Conservation (phyloP, 2,329 filamentous ascomycete species). For the Clarireedia monteithiana region DNA sequence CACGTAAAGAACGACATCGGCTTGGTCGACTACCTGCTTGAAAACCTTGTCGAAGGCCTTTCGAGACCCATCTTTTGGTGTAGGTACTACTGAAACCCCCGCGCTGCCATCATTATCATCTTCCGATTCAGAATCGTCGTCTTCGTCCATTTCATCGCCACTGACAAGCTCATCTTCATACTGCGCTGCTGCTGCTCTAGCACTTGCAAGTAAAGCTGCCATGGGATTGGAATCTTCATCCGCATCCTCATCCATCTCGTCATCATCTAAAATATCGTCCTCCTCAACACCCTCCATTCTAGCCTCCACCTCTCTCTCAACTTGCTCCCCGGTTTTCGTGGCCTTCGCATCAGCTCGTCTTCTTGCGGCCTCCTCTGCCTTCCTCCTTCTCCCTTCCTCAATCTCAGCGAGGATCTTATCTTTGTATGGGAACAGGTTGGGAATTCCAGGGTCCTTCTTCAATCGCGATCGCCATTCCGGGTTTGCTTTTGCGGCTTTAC, state of each 20-base stretch:
- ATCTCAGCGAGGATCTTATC: conserved; percentile 91
- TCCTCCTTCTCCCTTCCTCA: conserved; percentile 75
- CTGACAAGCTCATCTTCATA: conserved; percentile 49
- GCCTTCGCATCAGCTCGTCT: conserved; percentile 66
- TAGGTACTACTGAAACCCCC: conserved; percentile 44
- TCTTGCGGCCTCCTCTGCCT: conserved; percentile 69
- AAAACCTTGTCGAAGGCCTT: conserved; percentile 93
- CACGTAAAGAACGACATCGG: conserved; percentile 88
- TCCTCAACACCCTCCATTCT: conserved; percentile 37
- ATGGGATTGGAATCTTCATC: conserved; percentile 73
- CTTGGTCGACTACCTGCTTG: conserved; percentile 82
- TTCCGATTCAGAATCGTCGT: conserved; percentile 40
- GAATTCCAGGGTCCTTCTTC: conserved; percentile 97
- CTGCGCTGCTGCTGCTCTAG: conserved; percentile 66
- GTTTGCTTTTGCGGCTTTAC: conserved; percentile 90
- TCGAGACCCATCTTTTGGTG: conserved; percentile 57
- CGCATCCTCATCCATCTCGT: conserved; percentile 48
- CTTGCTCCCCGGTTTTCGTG: conserved; percentile 47
- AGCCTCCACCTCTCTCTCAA: conserved; percentile 36
- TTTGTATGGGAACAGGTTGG: conserved; percentile 96
- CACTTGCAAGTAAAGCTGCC: conserved; percentile 83
- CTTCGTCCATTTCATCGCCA: conserved; percentile 48
- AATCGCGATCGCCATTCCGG: conserved; percentile 91
- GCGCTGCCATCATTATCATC: conserved; percentile 39
- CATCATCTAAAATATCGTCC: conserved; percentile 42